Evolutionary conservation across 352 stramenopile species (phyloP).

Genomic region (Pythium coloratum): DNA sequence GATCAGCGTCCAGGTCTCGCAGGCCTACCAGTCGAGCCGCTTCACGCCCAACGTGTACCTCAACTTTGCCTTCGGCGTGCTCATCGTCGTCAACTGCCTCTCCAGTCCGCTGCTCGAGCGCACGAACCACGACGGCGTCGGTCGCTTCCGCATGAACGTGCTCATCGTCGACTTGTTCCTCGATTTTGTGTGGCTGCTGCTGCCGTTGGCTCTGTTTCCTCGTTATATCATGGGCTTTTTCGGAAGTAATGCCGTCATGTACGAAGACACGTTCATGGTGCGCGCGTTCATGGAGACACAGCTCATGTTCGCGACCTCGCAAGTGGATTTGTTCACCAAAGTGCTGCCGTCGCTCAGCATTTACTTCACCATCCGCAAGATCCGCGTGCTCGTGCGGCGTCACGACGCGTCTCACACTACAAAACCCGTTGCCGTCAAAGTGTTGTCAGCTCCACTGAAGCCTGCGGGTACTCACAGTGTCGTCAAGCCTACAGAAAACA

Average conservation of each 20-base stretch:
- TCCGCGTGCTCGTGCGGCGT: constrained; percentile 17
- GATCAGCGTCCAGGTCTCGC: constrained; percentile 24
- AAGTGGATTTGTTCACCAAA: constrained; percentile 22
- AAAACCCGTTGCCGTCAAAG: background rate
- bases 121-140: background rate
- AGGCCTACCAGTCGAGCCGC: constrained; percentile 24
- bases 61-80: constrained; percentile 15
- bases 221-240: constrained; percentile 20
- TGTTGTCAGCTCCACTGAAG: background rate
- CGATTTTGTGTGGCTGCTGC: constrained; percentile 26
- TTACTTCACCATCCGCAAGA: constrained; percentile 23
- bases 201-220: constrained; percentile 17
- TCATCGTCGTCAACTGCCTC: constrained; percentile 29
- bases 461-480: background rate
- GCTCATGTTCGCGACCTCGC: constrained; percentile 20
- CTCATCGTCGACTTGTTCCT: constrained; percentile 22
- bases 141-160: constrained; percentile 11
- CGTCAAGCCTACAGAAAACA: background rate
- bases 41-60: constrained; percentile 27
- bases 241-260: constrained; percentile 15
- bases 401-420: background rate
- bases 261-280: constrained; percentile 28
- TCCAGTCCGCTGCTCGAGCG: constrained; percentile 14
- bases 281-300: constrained; percentile 25
- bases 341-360: constrained; percentile 21